Conservation (phyloP, 2,329 filamentous ascomycete genomes). For the Fusarium nisikadoi region DNA sequence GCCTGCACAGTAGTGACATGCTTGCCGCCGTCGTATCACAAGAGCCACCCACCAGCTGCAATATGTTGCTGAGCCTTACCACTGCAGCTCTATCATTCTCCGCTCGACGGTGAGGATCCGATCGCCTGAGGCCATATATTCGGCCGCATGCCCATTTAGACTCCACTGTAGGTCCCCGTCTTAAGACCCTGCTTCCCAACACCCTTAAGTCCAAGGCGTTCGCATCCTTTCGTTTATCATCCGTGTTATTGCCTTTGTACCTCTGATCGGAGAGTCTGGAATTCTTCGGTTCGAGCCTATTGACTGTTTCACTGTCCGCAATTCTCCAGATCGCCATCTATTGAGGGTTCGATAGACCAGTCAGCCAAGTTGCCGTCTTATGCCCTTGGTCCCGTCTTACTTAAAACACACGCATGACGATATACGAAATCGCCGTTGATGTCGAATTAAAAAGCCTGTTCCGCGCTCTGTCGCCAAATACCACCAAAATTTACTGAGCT, state of each 20-base stretch:
- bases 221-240: constrained; percentile 34
- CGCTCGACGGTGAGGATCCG: constrained; percentile 32
- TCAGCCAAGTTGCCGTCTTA: constrained; percentile 8
- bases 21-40: constrained; percentile 41
- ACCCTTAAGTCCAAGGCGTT: constrained; percentile 5
- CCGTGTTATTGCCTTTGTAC: constrained; percentile 5
- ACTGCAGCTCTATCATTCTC: constrained; percentile 28
- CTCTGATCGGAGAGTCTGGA: constrained; percentile 38
- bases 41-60: constrained; percentile 33
- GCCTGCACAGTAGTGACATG: constrained; percentile 25
- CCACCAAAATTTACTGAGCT: constrained; percentile 33
- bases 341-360: constrained; percentile 8
- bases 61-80: constrained; percentile 32
- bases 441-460: constrained; percentile 38
- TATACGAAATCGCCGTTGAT: constrained; percentile 36
- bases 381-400: not conserved
- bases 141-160: constrained; percentile 37
- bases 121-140: constrained; percentile 44
- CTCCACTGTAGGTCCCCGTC: constrained; percentile 39
- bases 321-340: not conserved
- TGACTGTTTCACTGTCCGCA: constrained; percentile 6
- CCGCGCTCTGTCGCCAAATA: constrained; percentile 44
- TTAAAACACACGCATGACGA: constrained; percentile 1
- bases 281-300: constrained; percentile 36
- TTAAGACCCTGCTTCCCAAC: constrained; percentile 41